Evolutionary conservation across 148 eudicot species (phyloP), one percentile per base, ranked within the genome.

Genomic region (Diospyros lotus): DNA sequence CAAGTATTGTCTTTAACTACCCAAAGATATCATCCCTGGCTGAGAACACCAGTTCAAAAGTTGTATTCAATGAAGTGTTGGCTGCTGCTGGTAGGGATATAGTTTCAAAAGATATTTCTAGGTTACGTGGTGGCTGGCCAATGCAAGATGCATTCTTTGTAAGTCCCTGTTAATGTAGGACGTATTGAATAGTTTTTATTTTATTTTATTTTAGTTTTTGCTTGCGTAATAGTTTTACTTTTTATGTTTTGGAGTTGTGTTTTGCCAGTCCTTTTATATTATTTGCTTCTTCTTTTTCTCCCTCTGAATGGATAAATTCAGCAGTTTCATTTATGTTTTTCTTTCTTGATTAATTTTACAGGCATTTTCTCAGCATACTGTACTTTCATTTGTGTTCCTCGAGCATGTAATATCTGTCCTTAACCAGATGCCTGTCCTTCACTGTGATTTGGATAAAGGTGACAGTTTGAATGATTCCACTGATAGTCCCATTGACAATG

Each of bases 61-160:
- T 88, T 77, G 99, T 95, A 53, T 95, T 95, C 78, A 78, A 87
- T 81, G 97, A 92, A 87, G 97, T 95, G 72, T 83, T 95, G 81
- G 89, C 86, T 80, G 84, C 96, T 76, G 97, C 97, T 40, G 94
- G 86, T 76, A 92, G 87, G 76, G 99, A 95, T 84, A 89, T 95
- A 70, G 87, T 90, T 73, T 92, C 97, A 11, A 95, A 95, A 83
- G 99, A 95, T 85, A 85, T 95, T 82, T 93, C 96, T 78, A 92
- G 99, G 75, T 68, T 95, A 68, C 97, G 90, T 75, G 99, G 99
- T 75, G 99, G 99, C 66, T 95, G 99, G 99, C 93, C 99, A 71
- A 86, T 95, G 88, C 99, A 95, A 80, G 97, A 95, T 78, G 94
- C 91, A 59, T 95, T 95, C 74, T 88, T 88, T 85, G 99, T 95